Percentiles rank a stretch among this genome's conserved stretches.
Evolutionary conservation across 2,329 filamentous ascomycete species (phyloP).

Genomic region (Didymella lethalis): DNA sequence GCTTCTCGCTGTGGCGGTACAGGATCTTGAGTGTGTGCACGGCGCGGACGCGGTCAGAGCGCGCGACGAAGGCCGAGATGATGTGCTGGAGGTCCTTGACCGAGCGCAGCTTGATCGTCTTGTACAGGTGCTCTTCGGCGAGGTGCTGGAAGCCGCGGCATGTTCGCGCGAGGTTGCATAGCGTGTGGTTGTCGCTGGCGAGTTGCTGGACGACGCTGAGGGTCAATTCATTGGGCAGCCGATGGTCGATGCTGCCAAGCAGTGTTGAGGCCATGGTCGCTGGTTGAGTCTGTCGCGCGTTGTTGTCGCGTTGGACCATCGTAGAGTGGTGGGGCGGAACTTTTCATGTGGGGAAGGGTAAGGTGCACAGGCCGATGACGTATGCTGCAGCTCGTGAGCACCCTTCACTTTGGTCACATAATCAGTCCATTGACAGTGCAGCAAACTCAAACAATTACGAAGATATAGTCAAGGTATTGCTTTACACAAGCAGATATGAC

Average conservation of each 20-base stretch:
- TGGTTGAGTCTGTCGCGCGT: not conserved
- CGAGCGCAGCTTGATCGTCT: slow-evolving; percentile 38
- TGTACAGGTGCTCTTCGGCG: slow-evolving; percentile 46
- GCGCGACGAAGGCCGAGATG: slow-evolving; percentile 34
- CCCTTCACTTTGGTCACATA: not conserved
- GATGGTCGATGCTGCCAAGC: slow-evolving; percentile 23
- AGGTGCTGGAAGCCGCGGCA: slow-evolving; percentile 42
- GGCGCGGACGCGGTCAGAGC: slow-evolving; percentile 37
- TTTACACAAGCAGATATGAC: not conserved
- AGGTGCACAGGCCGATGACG: slow-evolving; percentile 8
- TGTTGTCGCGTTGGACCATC: not conserved
- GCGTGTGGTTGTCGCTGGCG: slow-evolving; percentile 29
- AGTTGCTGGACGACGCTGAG: slow-evolving; percentile 41
- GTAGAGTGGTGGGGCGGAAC: not conserved
- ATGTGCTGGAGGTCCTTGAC: slow-evolving; percentile 39
- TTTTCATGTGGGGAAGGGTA: slow-evolving; percentile 6
- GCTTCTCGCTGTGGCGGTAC: slow-evolving; percentile 35
- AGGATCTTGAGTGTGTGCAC: slow-evolving; percentile 46
- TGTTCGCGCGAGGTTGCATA: slow-evolving; percentile 42
- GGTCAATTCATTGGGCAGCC: slow-evolving; percentile 42
- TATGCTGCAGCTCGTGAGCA: not conserved
- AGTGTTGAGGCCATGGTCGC: slow-evolving; percentile 28
- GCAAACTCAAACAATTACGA: not conserved
- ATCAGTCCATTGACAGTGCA: not conserved
- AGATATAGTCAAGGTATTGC: not conserved